phyloP scores from a whole-genome alignment of 371 early-diverging fungal species.

The Mortierella sp. region DNA sequence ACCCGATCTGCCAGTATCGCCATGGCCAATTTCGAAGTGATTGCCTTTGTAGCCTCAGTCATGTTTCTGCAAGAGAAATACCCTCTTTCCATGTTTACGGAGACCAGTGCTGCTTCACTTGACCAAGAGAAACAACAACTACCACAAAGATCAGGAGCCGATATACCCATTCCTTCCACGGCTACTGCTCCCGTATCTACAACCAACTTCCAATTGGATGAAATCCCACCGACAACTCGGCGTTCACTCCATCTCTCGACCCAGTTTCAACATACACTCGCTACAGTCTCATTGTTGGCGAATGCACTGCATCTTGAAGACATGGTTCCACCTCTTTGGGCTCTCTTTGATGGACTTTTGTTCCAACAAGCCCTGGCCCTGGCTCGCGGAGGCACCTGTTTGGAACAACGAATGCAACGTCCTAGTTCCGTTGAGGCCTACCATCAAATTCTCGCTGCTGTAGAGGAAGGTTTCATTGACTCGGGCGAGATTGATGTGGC shows the following conservation, averaged over 20 bases:
- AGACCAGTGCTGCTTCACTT: neutral
- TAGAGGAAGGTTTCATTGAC: slow-evolving; percentile 47
- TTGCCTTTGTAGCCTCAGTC: slow-evolving; percentile 45
- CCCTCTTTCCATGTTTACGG: slow-evolving; percentile 4
- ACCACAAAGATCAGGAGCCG: neutral
- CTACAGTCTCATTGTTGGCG: slow-evolving; percentile 36
- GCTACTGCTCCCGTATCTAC: neutral
- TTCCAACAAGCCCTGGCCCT: slow-evolving; percentile 46
- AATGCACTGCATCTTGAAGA: slow-evolving; percentile 44
- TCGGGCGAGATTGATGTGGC: slow-evolving; percentile 51
- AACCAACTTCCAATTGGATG: slow-evolving; percentile 8
- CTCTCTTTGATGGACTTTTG: slow-evolving; percentile 46
- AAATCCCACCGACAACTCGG: slow-evolving; percentile 45
- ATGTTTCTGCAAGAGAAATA: slow-evolving; percentile 40
- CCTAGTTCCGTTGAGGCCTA: slow-evolving; percentile 28
- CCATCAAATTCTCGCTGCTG: slow-evolving; percentile 30
- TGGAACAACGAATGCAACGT: slow-evolving; percentile 35
- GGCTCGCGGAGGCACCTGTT: slow-evolving; percentile 43
- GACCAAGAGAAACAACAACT: slow-evolving; percentile 3
- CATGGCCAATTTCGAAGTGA: slow-evolving; percentile 47
- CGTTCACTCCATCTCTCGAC: slow-evolving; percentile 47
- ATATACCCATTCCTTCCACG: slow-evolving; percentile 23
- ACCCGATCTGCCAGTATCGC: slow-evolving; percentile 39
- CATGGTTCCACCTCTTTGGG: slow-evolving; percentile 32
- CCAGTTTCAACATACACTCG: slow-evolving; percentile 44